Percentiles rank a stretch among this genome's conserved stretches.
phyloP scores from a whole-genome alignment of 208 protist species.

The Naegleria fowleri region DNA sequence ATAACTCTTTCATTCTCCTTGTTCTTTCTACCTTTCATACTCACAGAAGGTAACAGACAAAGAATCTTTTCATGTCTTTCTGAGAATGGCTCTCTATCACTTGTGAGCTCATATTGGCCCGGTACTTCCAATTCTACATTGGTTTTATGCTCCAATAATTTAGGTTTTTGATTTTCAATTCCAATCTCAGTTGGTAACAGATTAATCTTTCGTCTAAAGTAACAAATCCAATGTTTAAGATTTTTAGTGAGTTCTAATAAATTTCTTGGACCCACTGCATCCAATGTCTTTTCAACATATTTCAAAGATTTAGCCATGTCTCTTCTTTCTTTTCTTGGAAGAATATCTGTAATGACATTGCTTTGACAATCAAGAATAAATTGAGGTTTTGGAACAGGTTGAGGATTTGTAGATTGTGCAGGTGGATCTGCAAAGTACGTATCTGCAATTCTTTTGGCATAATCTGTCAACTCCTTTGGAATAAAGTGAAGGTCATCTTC shows the following conservation, averaged over 20 bases:
- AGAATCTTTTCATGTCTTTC: conserved; percentile 30
- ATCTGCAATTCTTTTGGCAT: background rate
- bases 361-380: background rate
- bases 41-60: background rate
- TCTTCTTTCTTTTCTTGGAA: background rate
- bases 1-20: background rate
- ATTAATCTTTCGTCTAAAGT: background rate
- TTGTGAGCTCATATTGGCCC: conserved; percentile 13
- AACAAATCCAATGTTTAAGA: background rate
- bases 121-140: conserved; percentile 25
- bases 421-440: background rate
- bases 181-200: background rate
- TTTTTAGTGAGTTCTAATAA: background rate
- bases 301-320: background rate
- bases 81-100: conserved; percentile 22
- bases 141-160: background rate
- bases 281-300: background rate
- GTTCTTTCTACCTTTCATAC: background rate
- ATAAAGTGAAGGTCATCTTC: background rate
- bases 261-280: background rate
- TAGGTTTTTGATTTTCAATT: background rate
- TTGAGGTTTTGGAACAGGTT: background rate
- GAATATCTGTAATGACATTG: background rate
- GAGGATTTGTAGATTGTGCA: background rate
- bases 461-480: background rate